These are phyloP conservation scores for Ceratocystis ficicola DNA, from an alignment of 2,329 filamentous ascomycete genomes.

Conservation along the genomic window DNA sequence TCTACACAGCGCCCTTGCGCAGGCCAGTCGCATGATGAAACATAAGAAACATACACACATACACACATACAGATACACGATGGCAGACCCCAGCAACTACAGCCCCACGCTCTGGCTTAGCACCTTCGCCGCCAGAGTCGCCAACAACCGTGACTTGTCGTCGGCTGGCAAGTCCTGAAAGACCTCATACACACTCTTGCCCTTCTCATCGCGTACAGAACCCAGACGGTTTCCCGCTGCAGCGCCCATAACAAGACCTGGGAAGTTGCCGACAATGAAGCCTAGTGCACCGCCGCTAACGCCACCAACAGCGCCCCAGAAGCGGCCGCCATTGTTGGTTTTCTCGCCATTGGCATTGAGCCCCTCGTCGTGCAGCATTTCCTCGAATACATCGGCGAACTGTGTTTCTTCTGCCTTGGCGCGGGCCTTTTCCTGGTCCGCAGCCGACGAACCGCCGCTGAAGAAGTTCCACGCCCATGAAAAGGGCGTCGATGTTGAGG, in stretches of 20 bases:
- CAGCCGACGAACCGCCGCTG: constrained; percentile 30
- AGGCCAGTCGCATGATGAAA: no score
- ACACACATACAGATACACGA: neutral
- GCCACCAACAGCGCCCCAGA: constrained; percentile 80
- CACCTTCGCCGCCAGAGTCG: constrained; percentile 73
- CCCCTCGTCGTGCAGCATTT: constrained; percentile 79
- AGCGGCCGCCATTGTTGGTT: constrained; percentile 37
- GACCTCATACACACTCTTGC: constrained; percentile 89
- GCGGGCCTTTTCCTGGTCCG: constrained; percentile 31
- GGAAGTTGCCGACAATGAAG: constrained; percentile 89
- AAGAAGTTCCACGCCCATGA: constrained; percentile 67
- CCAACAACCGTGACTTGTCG: constrained; percentile 69
- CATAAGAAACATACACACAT: neutral
- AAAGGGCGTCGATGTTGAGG: constrained; percentile 42
- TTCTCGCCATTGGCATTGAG: constrained; percentile 56
- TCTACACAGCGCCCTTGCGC: no score
- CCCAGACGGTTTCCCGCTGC: constrained; percentile 90
- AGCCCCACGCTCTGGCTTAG: constrained; percentile 65
- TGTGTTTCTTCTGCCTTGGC: constrained; percentile 59
- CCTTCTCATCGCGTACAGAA: constrained; percentile 74
- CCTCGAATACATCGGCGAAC: constrained; percentile 77
- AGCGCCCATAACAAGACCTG: constrained; percentile 75
- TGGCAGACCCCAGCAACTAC: constrained; percentile 25
- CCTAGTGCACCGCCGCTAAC: constrained; percentile 80
- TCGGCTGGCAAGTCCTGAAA: constrained; percentile 75